phyloP scores from a whole-genome alignment of 2,329 filamentous ascomycete species.

The Helotiales sp. region DNA sequence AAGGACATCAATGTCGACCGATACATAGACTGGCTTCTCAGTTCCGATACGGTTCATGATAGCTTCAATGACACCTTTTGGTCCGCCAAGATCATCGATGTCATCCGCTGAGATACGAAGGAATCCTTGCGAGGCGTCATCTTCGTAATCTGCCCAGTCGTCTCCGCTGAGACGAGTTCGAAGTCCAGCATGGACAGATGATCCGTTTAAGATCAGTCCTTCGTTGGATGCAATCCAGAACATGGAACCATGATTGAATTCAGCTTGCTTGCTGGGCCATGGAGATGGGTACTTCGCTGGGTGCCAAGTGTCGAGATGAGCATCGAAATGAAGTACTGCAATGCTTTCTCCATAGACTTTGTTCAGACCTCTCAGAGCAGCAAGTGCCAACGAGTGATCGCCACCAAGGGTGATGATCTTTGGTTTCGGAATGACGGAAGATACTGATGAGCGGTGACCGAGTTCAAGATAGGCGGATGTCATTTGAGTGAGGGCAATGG shows the following conservation, averaged over 20 bases:
- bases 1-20: constrained; percentile 78
- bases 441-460: constrained; percentile 27
- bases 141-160: constrained; percentile 67
- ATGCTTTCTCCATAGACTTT: constrained; percentile 62
- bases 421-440: constrained; percentile 22
- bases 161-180: constrained; percentile 71
- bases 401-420: constrained; percentile 67
- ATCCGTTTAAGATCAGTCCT: constrained; percentile 72
- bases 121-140: constrained; percentile 76
- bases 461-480: constrained; percentile 39
- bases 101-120: constrained; percentile 80
- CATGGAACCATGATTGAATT: constrained; percentile 88
- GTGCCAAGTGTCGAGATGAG: constrained; percentile 38
- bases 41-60: constrained; percentile 74
- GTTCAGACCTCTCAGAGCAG: constrained; percentile 66
- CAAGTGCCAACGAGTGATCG: constrained; percentile 70
- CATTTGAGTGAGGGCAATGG: constrained; percentile 80
- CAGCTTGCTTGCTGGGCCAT: constrained; percentile 69
- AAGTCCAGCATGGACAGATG: constrained; percentile 79
- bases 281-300: constrained; percentile 71
- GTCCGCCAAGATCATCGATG: constrained; percentile 79
- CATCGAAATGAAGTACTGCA: constrained; percentile 75
- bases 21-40: constrained; percentile 77
- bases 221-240: constrained; percentile 87
- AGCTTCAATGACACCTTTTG: constrained; percentile 64